Base-by-base conservation (phyloP, 495 filamentous ascomycete genomes). In the Astrothelium subdiscretum region DNA sequence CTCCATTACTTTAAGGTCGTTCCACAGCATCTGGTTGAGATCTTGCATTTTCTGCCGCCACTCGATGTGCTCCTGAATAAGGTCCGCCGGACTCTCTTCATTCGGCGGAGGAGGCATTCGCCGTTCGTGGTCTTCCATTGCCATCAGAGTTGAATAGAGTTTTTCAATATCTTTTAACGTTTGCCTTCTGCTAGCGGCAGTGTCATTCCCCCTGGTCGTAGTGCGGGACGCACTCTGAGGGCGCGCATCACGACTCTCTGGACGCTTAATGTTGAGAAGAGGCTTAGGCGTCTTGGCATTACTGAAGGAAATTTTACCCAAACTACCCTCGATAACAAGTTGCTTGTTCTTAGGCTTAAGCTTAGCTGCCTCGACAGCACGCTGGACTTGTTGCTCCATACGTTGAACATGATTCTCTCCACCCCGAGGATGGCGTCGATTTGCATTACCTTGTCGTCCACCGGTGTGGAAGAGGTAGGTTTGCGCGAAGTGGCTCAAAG, bases 361-460 rank as follows among this genome's bases (percentile, higher is more conserved):
- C 73, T 97, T 97, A 35, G 95, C 95, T 2, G 94, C 95, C 67
- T 97, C 94, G 0, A 99, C 95, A 4, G 94, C 94, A 35, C 94
- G 87, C 70, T 95, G 91, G 26, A 99, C 94, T 71, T 99, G 94
- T 70, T 97, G 95, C 73, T 99, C 91, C 94, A 99, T 99, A 29
- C 94, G 85, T 69, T 97, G 94, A 80, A 97, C 87, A 71, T 99
- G 94, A 68, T 96, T 97, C 72, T 99, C 92, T 2, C 82, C 84
- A 3, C 90, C 92, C 31, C 88, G 81, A 32, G 79, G 78, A 61
- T 91, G 80, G 65, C 89, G 78, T 68, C 80, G 77, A 32, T 75
- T 70, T 32, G 87, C 88, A 66, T 87, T 79, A 42, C 88, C 88
- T 65, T 87, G 79, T 24, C 90, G 85, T 63, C 86, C 86, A 18